Conservation (phyloP, 768 basidiomycete genomes). For the Kondoa malvinella region DNA sequence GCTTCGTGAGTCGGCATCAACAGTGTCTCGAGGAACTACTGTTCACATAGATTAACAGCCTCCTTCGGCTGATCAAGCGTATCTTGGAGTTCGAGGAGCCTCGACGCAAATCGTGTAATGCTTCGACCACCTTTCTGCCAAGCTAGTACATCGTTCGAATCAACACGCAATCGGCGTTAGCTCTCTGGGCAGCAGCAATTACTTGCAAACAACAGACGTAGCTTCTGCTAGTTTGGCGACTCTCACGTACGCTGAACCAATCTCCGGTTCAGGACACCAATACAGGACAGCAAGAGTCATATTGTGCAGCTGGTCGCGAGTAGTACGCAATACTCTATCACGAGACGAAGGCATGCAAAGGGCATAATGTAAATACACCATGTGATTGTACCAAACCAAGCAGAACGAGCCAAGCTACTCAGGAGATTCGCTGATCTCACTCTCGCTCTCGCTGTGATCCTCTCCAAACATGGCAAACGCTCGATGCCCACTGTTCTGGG, state of each 20-base stretch:
- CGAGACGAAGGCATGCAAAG: background rate
- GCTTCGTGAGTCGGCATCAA: slow-evolving; percentile 25
- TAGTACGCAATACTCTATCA: too few relatives aligned
- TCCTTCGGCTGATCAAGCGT: background rate
- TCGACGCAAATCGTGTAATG: background rate
- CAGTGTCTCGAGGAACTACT: background rate
- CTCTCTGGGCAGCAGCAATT: background rate
- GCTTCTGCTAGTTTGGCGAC: too few relatives aligned
- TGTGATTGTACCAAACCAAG: background rate
- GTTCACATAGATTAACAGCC: background rate
- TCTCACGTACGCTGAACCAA: too few relatives aligned
- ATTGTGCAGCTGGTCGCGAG: too few relatives aligned
- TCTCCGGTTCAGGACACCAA: too few relatives aligned
- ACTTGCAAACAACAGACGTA: too few relatives aligned
- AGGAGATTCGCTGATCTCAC: background rate
- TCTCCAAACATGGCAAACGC: background rate
- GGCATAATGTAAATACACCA: background rate
- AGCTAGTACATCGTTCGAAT: background rate
- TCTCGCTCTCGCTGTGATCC: background rate
- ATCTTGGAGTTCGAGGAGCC: background rate
- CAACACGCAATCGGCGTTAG: background rate
- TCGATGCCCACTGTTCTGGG: background rate
- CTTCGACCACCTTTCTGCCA: background rate
- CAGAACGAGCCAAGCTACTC: background rate
- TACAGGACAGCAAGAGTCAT: too few relatives aligned